Conservation (phyloP, 1,139 yeast genomes). For the Candida sp. region DNA sequence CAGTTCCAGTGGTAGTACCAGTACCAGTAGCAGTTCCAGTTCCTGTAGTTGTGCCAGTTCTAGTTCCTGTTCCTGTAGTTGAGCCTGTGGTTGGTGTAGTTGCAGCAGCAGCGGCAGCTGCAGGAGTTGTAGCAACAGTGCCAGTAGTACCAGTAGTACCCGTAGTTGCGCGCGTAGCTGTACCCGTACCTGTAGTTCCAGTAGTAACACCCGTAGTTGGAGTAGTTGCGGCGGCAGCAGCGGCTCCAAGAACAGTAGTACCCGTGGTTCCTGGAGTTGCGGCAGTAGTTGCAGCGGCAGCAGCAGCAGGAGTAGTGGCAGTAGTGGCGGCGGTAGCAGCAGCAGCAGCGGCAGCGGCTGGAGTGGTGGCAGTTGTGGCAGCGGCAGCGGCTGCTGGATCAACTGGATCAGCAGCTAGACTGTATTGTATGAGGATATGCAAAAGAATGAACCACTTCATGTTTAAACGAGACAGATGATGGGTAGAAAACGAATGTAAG, state of each 20-base stretch:
- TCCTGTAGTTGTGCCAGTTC: too few species aligned
- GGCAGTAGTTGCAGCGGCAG: slow-evolving; percentile 11
- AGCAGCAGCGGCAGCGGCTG: slow-evolving; percentile 12
- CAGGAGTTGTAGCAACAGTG: slow-evolving; percentile 14
- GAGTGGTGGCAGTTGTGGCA: slow-evolving; percentile 15
- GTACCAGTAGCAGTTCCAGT: slow-evolving; percentile 12
- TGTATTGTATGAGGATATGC: background rate
- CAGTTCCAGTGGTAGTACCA: slow-evolving; percentile 1
- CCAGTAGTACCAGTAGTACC: slow-evolving; percentile 12
- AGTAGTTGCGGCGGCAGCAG: slow-evolving; percentile 8
- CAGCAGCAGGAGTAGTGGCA: slow-evolving; percentile 13
- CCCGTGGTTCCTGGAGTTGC: slow-evolving; percentile 8
- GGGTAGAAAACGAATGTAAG: slow-evolving; percentile 5
- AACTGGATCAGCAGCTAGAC: slow-evolving; percentile 12
- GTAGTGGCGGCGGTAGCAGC: slow-evolving; percentile 14
- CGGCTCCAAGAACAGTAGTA: background rate
- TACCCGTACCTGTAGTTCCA: slow-evolving; percentile 8
- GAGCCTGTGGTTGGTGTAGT: slow-evolving; percentile 14
- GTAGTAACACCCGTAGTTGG: slow-evolving; percentile 11
- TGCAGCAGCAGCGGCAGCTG: slow-evolving; percentile 15
- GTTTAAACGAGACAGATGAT: background rate
- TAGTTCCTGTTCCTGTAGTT: slow-evolving; percentile 13
- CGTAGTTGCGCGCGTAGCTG: slow-evolving; percentile 13
- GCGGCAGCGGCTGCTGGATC: slow-evolving; percentile 17
- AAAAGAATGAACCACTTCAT: slow-evolving; percentile 10